Evolutionary conservation across 1,284 basidiomycete species (phyloP).

Genomic region (Chalciporus sp.): DNA sequence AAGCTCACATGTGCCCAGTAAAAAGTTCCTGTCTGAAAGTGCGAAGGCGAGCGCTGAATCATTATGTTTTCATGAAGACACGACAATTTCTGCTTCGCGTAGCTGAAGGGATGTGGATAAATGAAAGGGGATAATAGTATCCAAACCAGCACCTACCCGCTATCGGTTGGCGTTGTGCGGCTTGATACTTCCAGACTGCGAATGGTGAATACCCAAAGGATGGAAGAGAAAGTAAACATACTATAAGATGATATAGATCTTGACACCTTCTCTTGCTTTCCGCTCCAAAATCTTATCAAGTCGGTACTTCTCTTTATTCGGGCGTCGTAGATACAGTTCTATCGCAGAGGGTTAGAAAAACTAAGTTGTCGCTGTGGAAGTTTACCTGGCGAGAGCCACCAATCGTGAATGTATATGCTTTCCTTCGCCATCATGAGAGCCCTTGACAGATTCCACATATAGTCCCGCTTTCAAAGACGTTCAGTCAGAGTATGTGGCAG

Average conservation of each 20-base stretch:
- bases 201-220: constrained; percentile 1
- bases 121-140: constrained; percentile 1
- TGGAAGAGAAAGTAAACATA: constrained; percentile 38
- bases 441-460: constrained; percentile 96
- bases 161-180: constrained; percentile 91
- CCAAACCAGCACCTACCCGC: constrained; percentile 58
- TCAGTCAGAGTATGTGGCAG: background rate
- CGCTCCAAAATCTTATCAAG: constrained; percentile 87
- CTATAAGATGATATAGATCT: constrained; percentile 96
- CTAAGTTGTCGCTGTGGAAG: background rate
- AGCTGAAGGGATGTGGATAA: constrained; percentile 50
- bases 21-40: constrained; percentile 96
- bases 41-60: constrained; percentile 96
- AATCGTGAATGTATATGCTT: constrained; percentile 91
- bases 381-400: constrained; percentile 89
- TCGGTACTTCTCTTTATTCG: constrained; percentile 84
- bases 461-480: constrained; percentile 68
- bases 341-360: constrained; percentile 12
- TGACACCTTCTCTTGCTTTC: constrained; percentile 96
- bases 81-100: constrained; percentile 89
- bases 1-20: constrained; percentile 92
- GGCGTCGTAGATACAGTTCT: constrained; percentile 86
- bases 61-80: constrained; percentile 91
- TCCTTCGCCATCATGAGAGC: constrained; percentile 92
- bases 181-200: constrained; percentile 94